Base-by-base conservation (phyloP, 208 protist species). In the Trypanosoma avium region DNA sequence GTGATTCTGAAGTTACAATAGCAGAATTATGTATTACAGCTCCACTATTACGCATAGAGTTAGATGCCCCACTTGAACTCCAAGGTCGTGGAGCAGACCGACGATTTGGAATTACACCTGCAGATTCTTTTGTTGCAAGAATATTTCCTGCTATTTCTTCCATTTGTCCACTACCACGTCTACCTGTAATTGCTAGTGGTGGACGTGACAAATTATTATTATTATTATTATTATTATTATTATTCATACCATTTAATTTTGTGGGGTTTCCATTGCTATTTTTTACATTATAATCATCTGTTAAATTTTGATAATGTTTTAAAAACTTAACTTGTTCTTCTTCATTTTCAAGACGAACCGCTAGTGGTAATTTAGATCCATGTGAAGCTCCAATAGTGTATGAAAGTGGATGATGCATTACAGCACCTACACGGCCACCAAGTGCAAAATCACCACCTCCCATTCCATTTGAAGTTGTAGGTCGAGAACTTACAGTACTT, bases 391-490 rank as follows among this genome's bases (percentile, higher is more conserved):
- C 89, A 63, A 93, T 88, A 32, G 79, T 81, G 71, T 73, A 53
- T 22, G 68, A 81, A 40, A 76, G 45, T 26, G 71, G 73, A 75
- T 95, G 89, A 54, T 95, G 86, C 71, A 92, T 86, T 52, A 93
- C 79, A 6, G 57, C 60, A 15, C 86, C 86, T 4, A 93, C 82
- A 35, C 82, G 79, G 17, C 89, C 89, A 29, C 89, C 89, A 21
- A 95, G 84, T 7, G 84, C 86, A 59, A 95, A 95, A 38, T 89
- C 75, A 29, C 67, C 67, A 15, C 38, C 52, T 17, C 19, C 43
- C 26, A 38, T 24, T 13, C 17, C 24, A n/a, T 22, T 19, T 13
- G 8, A 5, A 48, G 12, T 55, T 29, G 46, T 13, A 26, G n/a
- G 17, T 19, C 10, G 6, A 1, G 45, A 32, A 29, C 12, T 46